A percentile compares a stretch with the other conserved stretches of the same genome.
Conservation (phyloP, 345 rosid genomes). For the Sisymbrium altissimum region DNA sequence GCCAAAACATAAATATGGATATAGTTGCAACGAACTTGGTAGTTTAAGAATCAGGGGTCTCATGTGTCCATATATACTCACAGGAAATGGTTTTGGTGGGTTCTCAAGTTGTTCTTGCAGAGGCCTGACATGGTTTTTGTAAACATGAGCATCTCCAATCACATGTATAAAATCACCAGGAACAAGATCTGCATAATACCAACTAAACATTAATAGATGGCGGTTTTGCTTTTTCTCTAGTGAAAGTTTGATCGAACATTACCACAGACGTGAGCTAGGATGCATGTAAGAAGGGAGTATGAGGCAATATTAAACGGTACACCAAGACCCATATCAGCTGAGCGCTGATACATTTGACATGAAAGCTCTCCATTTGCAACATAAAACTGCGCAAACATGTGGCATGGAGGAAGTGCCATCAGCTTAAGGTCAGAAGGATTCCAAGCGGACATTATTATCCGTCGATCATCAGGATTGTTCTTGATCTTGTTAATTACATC, state of each 20-base stretch:
- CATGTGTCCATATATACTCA: constrained; percentile 33
- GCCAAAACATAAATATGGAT: neutral
- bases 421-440: constrained; percentile 89
- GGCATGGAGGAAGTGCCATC: constrained; percentile 99
- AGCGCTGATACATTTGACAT: constrained; percentile 97
- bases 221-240: neutral
- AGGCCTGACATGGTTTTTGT: constrained; percentile 73
- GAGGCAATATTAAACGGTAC: constrained; percentile 98
- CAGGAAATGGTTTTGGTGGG: constrained; percentile 91
- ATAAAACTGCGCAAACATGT: constrained; percentile 98
- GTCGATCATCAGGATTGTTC: constrained; percentile 83
- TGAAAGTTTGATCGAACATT: constrained; percentile 10
- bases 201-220: neutral
- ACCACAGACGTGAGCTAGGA: constrained; percentile 97
- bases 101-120: constrained; percentile 90
- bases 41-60: neutral
- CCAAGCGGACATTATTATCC: constrained; percentile 94
- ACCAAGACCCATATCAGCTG: constrained; percentile 96
- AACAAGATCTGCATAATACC: constrained; percentile 55
- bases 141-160: constrained; percentile 91
- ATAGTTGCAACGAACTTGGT: neutral
- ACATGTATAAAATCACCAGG: constrained; percentile 87
- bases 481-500: constrained; percentile 91
- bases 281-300: constrained; percentile 83
- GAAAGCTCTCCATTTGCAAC: constrained; percentile 90